Conservation (phyloP, 108 stramenopile species). For the Tribonema minus region DNA sequence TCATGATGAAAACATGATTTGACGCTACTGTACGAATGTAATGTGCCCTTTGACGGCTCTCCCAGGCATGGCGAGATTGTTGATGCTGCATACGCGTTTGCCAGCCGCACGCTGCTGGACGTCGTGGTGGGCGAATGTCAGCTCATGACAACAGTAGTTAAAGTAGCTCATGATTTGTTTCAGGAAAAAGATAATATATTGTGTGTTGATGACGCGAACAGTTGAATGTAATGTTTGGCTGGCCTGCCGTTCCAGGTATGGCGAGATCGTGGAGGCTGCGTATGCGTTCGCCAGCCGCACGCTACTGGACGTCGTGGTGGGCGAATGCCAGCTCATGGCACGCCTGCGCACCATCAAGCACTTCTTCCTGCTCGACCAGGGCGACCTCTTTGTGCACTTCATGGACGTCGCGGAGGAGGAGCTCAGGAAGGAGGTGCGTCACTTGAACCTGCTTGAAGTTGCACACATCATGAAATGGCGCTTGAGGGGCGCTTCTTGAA, state of each 20-base stretch:
- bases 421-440: slow-evolving; percentile 64
- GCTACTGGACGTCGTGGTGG: slow-evolving; percentile 66
- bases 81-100: slow-evolving; percentile 64
- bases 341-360: slow-evolving; percentile 78
- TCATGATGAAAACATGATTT: no score
- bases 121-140: slow-evolving; percentile 63
- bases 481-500: no score
- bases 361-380: slow-evolving; percentile 94
- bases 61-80: slow-evolving; percentile 57
- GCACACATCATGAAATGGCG: no score
- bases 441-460: no score
- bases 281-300: slow-evolving; percentile 68
- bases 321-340: slow-evolving; percentile 47
- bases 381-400: slow-evolving; percentile 92
- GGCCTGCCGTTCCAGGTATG: slow-evolving; percentile 45
- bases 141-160: no score
- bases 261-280: slow-evolving; percentile 58
- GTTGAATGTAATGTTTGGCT: slow-evolving; percentile 32
- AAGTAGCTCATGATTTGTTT: no score
- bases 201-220: no score
- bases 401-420: slow-evolving; percentile 84
- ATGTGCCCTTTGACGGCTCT: no score
- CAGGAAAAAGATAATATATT: no score
- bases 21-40: no score
- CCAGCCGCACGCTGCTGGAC: slow-evolving; percentile 66